Conservation (phyloP, 192 early-diverging fungal genomes). For the Rhizophlyctis rosea region DNA sequence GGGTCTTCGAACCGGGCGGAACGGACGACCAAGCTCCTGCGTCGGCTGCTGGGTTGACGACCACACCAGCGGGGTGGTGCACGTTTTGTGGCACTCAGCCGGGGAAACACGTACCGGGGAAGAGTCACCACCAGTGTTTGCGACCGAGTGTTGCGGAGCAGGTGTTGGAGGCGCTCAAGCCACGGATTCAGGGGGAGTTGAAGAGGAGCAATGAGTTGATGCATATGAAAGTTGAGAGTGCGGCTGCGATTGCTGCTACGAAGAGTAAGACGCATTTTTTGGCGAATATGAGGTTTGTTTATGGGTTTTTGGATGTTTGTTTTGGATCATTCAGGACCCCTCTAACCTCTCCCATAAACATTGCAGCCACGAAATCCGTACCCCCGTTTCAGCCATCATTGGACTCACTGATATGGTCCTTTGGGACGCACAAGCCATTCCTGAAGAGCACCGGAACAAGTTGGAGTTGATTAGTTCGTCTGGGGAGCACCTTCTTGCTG, state of each 20-base stretch:
- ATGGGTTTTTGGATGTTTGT: background rate
- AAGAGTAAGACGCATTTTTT: slow-evolving; percentile 15
- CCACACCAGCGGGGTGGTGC: too few relatives aligned
- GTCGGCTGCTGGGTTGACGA: too few relatives aligned
- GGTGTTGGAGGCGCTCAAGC: slow-evolving; percentile 1
- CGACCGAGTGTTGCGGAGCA: too few relatives aligned
- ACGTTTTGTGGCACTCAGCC: too few relatives aligned
- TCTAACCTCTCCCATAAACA: slow-evolving; percentile 4
- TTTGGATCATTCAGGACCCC: background rate
- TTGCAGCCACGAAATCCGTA: slow-evolving; percentile 34
- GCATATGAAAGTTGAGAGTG: slow-evolving; percentile 1
- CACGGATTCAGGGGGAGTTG: background rate
- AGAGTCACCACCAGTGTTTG: too few relatives aligned
- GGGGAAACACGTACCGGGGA: too few relatives aligned
- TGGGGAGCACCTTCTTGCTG: slow-evolving; percentile 22
- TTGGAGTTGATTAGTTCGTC: slow-evolving; percentile 28
- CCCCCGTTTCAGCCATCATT: slow-evolving; percentile 30
- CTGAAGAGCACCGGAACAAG: slow-evolving; percentile 7
- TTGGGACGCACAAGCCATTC: slow-evolving; percentile 11
- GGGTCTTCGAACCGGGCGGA: too few relatives aligned
- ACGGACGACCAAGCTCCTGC: too few relatives aligned
- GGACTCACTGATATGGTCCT: slow-evolving; percentile 25
- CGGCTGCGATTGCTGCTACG: background rate
- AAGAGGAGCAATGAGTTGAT: background rate
- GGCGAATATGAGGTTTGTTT: slow-evolving; percentile 13